These are phyloP conservation scores for Aspergillus sclerotialis DNA, from an alignment of 2,329 filamentous ascomycete species.

Conservation along the genomic window DNA sequence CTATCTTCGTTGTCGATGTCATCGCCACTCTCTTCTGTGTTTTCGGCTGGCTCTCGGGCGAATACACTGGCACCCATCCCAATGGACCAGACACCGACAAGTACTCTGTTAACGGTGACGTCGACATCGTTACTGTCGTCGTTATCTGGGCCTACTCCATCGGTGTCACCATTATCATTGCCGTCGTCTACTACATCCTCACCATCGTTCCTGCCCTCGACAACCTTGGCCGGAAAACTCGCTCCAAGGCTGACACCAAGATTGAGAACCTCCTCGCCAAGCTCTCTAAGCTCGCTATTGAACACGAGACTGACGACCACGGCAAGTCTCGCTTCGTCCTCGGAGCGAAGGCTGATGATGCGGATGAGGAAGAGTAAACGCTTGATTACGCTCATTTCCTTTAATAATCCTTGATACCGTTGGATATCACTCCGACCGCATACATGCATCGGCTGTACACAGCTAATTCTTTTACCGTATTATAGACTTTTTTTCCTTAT, in stretches of 20 bases:
- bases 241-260: constrained; percentile 45
- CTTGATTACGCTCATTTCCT: constrained; percentile 14
- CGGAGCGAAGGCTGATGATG: constrained; percentile 34
- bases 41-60: constrained; percentile 66
- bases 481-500: constrained; percentile 31
- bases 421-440: constrained; percentile 30
- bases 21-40: constrained; percentile 66
- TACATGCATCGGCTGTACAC: constrained; percentile 22
- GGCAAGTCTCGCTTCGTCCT: constrained; percentile 40
- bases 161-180: constrained; percentile 47
- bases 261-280: constrained; percentile 49
- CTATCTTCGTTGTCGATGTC: constrained; percentile 65
- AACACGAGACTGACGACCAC: constrained; percentile 42
- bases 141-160: constrained; percentile 49
- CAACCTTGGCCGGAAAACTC: constrained; percentile 47
- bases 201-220: constrained; percentile 40
- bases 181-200: constrained; percentile 45
- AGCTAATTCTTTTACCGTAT: constrained; percentile 23
- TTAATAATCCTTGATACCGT: constrained; percentile 17
- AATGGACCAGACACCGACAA: constrained; percentile 14
- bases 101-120: constrained; percentile 45
- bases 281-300: constrained; percentile 46
- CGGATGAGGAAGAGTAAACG: constrained; percentile 40
- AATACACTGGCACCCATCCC: constrained; percentile 25
- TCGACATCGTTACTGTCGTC: constrained; percentile 51